Percentiles rank a stretch among this genome's conserved stretches.
Evolutionary conservation across 2,329 filamentous ascomycete species (phyloP).

Genomic region (Fusarium sp.): DNA sequence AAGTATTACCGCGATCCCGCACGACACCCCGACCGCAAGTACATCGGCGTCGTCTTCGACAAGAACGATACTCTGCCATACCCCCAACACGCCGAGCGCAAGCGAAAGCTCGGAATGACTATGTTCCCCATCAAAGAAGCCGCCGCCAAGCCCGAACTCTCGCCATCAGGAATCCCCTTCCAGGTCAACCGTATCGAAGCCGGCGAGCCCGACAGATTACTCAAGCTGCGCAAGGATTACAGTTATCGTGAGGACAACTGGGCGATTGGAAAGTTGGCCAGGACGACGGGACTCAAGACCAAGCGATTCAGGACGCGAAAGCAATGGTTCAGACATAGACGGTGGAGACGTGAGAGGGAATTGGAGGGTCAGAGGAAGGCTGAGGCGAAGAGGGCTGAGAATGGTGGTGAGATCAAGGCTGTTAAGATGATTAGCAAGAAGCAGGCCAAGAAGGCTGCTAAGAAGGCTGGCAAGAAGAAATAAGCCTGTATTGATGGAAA

Average conservation of each 20-base stretch:
- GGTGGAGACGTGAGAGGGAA: conserved; percentile 58
- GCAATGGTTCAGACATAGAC: conserved; percentile 59
- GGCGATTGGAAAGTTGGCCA: conserved; percentile 66
- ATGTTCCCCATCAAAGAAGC: conserved; percentile 60
- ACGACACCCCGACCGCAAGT: conserved; percentile 86
- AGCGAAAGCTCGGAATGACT: conserved; percentile 81
- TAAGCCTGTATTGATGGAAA: conserved; percentile 20
- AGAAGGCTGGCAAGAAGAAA: conserved; percentile 54
- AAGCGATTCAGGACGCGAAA: conserved; percentile 64
- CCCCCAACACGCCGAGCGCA: conserved; percentile 77
- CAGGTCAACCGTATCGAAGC: conserved; percentile 57
- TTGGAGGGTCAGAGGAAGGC: conserved; percentile 57
- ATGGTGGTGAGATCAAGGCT: conserved; percentile 47
- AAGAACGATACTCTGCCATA: conserved; percentile 84
- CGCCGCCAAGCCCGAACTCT: conserved; percentile 55
- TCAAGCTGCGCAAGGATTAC: conserved; percentile 66
- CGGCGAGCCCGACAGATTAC: conserved; percentile 60
- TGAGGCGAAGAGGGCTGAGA: conserved; percentile 50
- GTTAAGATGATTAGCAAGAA: conserved; percentile 54
- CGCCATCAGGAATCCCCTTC: conserved; percentile 63
- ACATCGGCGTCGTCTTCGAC: conserved; percentile 92
- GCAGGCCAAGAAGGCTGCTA: conserved; percentile 52
- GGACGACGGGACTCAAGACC: conserved; percentile 62
- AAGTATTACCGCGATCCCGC: conserved; percentile 94
- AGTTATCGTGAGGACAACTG: conserved; percentile 71